Evolutionary conservation across 345 rosid species (phyloP).

Genomic region (Arabis alpina): DNA sequence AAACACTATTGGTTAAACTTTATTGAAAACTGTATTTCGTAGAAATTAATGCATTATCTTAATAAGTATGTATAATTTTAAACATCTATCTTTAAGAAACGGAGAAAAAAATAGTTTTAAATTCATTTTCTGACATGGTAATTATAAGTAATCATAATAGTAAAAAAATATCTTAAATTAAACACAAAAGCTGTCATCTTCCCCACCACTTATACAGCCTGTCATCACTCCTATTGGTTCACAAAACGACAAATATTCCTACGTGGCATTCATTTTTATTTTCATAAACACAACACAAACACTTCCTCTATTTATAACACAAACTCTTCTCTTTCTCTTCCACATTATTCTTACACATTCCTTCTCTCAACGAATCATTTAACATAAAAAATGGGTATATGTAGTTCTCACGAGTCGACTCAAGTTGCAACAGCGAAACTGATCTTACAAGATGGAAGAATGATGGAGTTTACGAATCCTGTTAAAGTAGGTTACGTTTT

Average conservation of each 20-base stretch:
- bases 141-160: constrained; percentile 39
- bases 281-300: constrained; percentile 16
- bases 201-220: constrained; percentile 58
- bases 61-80: too few relatives aligned
- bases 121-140: constrained; percentile 43
- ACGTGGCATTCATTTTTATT: constrained; percentile 47
- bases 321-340: constrained; percentile 8
- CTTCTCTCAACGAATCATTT: constrained; percentile 6
- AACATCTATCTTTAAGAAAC: too few relatives aligned
- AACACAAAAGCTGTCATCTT: constrained; percentile 57
- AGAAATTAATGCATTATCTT: too few relatives aligned
- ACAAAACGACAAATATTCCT: constrained; percentile 46
- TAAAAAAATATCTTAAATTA: constrained; percentile 9
- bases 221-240: constrained; percentile 46
- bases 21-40: too few relatives aligned
- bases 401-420: constrained; percentile 77
- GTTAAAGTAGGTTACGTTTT: constrained; percentile 77
- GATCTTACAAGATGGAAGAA: constrained; percentile 73
- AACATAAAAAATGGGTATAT: constrained; percentile 68
- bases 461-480: constrained; percentile 78
- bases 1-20: too few relatives aligned
- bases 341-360: constrained; percentile 7
- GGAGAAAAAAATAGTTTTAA: too few relatives aligned
- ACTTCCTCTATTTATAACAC: constrained; percentile 30
- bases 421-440: constrained; percentile 80